Evolutionary conservation across 179 eudicot species (phyloP), one percentile per base, ranked within the genome.

Genomic region (Spinacia oleracea): DNA sequence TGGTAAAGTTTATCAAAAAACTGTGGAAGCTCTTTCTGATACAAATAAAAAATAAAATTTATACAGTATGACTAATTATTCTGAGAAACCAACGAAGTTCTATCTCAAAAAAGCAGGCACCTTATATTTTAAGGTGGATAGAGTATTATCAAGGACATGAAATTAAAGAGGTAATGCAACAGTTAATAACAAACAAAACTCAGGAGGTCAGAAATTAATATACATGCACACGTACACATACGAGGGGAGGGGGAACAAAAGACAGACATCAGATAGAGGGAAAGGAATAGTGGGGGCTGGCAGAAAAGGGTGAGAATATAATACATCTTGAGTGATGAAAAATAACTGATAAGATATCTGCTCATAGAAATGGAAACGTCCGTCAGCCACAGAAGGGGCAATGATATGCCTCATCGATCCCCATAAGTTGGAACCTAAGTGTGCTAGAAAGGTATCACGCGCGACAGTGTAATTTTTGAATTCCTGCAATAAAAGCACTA

Each of bases 391-490:
- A 38, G 98, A 95, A 55, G 98, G 98, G 59, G 98, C 89, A 80
- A 95, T 85, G 51, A 95, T 82, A 85, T 91, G 98, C 81, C 94
- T 91, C 98, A 95, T 87, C 55, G 98, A 91, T 59, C 96, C 98
- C 98, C 98, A 91, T 69, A 95, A 87, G 50, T 89, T 87, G 83
- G 98, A 96, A 83, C 98, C 98, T 58, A 93, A 83, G 83, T 95
- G 95, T 71, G 98, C 87, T 77, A 95, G 91, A 84, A 93, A 91
- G 58, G 91, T 81, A 87, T 95, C 98, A 48, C 98, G 95, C 69
- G 98, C 98, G 78, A 95, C 98, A 7, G 97, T 95, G 85, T 95
- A 95, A 82, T 90, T 93, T 66, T 89, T 88, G 82, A 81, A 84
- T 21, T 86, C 92, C 98, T 95, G 96, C 88, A 87, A 31, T 29